Evolutionary conservation across 352 stramenopile genomes (phyloP), one percentile per base, ranked within the genome.

Genomic region (Pythium folliculosum): DNA sequence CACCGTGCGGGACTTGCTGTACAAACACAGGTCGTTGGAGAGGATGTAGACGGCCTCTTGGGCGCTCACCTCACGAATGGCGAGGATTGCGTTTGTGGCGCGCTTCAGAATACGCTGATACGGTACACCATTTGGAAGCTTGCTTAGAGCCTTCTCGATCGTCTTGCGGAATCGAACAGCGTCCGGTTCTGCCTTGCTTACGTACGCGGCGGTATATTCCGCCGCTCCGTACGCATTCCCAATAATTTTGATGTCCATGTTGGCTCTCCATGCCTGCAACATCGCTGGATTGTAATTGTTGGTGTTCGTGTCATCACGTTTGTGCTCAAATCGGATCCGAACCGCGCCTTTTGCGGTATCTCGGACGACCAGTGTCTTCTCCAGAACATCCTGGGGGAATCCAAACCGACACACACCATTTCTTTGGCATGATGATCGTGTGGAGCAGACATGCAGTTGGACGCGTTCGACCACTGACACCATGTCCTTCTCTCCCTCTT

Each of bases 231-330:
- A 75, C 0, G 65, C 63, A 17, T 77, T 79, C 0, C 66, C 66
- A 25, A 77, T 66, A 0, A 74, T 16, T 22, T 75, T 68, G 0
- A 77, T 49, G 45, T 77, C 69, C 65, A 76, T 78, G 25, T 78
- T 76, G 17, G 68, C 68, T 6, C 69, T 22, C 68, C 65, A 76
- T 4, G 21, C 8, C 5, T 17, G 19, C 8, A 67, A 23, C 49
- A 35, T 49, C 21, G 25, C 0, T 61, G 19, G 5, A 71, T 43
- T 27, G 19, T 67, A 67, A 37, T 67, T 67, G 50, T 67, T 67
- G 0, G 40, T 67, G 1, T 3, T 17, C 3, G 17, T 67, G n/a
- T n/a, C 21, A 23, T 60, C 49, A 48, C 60, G 17, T 7, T 45
- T 16, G 40, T 60, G 50, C 3, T 60, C 50, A n/a, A 67, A 54